A percentile compares a stretch with the other conserved stretches of the same genome.
Conservation (phyloP, 208 protist species). For the Acanthamoeba lenticulata region DNA sequence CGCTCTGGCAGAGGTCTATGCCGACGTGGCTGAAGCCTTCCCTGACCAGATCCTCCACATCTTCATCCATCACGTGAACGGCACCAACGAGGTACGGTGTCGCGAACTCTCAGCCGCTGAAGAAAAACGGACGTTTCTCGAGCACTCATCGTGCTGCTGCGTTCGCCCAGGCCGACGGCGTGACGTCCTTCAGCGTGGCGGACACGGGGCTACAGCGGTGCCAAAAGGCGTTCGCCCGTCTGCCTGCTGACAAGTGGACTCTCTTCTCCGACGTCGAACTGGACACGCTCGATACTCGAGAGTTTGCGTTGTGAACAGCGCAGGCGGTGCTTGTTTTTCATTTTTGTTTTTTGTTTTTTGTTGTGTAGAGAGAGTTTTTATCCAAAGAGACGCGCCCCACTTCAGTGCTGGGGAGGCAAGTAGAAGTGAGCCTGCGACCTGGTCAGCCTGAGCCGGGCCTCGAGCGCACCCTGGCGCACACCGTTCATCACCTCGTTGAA, state of each 20-base stretch:
- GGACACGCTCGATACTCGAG: not conserved
- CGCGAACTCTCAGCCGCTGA: not conserved
- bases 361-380: not conserved
- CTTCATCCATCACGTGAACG: constrained; percentile 49
- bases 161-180: not conserved
- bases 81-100: not conserved
- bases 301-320: not conserved
- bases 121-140: not conserved
- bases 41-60: constrained; percentile 29
- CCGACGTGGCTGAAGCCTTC: not conserved
- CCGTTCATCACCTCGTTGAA: constrained; percentile 4
- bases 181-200: not conserved
- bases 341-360: no score
- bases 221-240: not conserved
- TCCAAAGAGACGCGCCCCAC: not conserved
- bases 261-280: constrained; percentile 1
- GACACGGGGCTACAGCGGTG: not conserved
- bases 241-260: not conserved
- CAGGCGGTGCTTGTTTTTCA: not conserved
- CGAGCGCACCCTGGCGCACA: not conserved
- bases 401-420: not conserved
- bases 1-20: not conserved
- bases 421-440: constrained; percentile 35
- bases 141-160: not conserved
- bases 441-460: constrained; percentile 1